Percentiles rank a stretch among this genome's conserved stretches.
Evolutionary conservation across 164 flowering plant species (phyloP).

Genomic region (Nelumbo lutea): DNA sequence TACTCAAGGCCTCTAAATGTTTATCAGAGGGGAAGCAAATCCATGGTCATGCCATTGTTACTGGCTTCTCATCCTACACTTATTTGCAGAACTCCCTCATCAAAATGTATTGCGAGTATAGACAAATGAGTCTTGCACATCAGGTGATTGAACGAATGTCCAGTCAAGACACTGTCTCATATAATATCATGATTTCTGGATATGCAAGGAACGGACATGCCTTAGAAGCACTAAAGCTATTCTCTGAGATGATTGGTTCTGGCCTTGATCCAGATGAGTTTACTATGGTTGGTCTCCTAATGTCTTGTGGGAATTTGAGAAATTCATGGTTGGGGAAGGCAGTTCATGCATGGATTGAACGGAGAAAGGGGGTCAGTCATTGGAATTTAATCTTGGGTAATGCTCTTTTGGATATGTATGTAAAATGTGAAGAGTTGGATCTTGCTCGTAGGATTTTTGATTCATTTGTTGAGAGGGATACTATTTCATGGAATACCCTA

Average conservation of each 20-base stretch:
- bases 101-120: slow-evolving; percentile 38
- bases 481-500: slow-evolving; percentile 49
- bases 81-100: slow-evolving; percentile 42
- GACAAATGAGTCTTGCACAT: slow-evolving; percentile 24
- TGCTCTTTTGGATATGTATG: slow-evolving; percentile 62
- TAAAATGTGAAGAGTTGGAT: slow-evolving; percentile 35
- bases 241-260: slow-evolving; percentile 27
- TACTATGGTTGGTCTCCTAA: slow-evolving; percentile 42
- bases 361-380: slow-evolving; percentile 14
- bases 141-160: slow-evolving; percentile 31
- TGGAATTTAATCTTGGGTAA: slow-evolving; percentile 35
- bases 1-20: slow-evolving; percentile 23
- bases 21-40: slow-evolving; percentile 27
- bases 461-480: slow-evolving; percentile 29
- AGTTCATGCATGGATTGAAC: slow-evolving; percentile 46
- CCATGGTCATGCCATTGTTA: slow-evolving; percentile 21
- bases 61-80: slow-evolving; percentile 17
- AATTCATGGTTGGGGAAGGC: slow-evolving; percentile 34
- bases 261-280: slow-evolving; percentile 43
- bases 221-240: slow-evolving; percentile 31
- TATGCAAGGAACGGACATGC: slow-evolving; percentile 30
- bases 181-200: slow-evolving; percentile 44
- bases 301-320: slow-evolving; percentile 31
- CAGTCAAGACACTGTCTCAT: slow-evolving; percentile 32
- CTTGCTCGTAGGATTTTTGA: slow-evolving; percentile 35